A percentile compares a stretch with the other conserved stretches of the same genome.
Conservation (phyloP, 2,329 filamentous ascomycete genomes). For the Xylaria sp. region DNA sequence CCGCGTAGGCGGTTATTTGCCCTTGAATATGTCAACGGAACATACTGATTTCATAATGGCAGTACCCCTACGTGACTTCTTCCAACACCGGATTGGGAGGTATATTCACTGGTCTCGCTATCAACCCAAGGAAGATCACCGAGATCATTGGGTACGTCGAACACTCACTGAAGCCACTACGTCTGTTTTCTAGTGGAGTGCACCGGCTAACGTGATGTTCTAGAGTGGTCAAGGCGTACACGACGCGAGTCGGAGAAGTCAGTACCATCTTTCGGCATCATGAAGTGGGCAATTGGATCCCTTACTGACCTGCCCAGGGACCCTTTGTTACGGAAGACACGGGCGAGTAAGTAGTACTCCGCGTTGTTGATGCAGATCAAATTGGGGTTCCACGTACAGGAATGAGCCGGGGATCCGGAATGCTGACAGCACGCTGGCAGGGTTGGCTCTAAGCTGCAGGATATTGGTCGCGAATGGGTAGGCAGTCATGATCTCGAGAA, state of each 20-base stretch:
- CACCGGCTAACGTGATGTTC: background rate
- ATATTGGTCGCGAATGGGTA: conserved; percentile 36
- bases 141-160: conserved; percentile 57
- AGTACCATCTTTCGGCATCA: background rate
- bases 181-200: background rate
- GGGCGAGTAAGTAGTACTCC: background rate
- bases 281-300: background rate
- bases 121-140: conserved; percentile 57
- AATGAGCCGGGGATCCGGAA: background rate
- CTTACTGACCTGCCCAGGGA: background rate
- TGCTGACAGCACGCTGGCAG: conserved; percentile 34
- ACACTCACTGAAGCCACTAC: background rate
- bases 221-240: background rate
- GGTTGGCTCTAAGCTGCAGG: conserved; percentile 40
- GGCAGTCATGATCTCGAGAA: background rate
- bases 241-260: background rate
- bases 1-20: background rate
- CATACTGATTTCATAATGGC: conserved; percentile 38
- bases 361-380: too few species aligned
- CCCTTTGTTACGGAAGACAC: background rate
- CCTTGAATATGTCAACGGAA: background rate
- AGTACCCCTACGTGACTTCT: conserved; percentile 59
- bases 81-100: conserved; percentile 58
- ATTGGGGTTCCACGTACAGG: too few species aligned
- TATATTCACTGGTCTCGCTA: conserved; percentile 55